phyloP scores from a whole-genome alignment of 805 yeast genomes.

The Ogataea nakhonphanomensis region DNA sequence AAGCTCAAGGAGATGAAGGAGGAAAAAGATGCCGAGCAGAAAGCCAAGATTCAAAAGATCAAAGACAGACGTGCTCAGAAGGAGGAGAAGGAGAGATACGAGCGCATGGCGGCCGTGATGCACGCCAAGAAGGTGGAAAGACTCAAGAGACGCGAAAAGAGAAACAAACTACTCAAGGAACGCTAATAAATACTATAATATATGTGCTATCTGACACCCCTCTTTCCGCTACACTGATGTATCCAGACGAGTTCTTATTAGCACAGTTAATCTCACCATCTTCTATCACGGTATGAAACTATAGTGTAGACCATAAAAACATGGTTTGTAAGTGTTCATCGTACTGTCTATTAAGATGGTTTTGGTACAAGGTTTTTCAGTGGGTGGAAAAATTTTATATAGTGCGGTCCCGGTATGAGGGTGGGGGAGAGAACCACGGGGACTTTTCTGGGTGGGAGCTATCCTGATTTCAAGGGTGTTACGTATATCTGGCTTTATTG shows the following conservation, averaged over 20 bases:
- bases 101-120: constrained; percentile 78
- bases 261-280: constrained; percentile 33
- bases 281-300: constrained; percentile 33
- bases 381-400: constrained; percentile 8
- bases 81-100: constrained; percentile 88
- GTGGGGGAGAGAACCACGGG: no score
- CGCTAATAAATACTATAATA: constrained; percentile 43
- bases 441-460: no score
- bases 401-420: constrained; percentile 2
- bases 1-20: constrained; percentile 70
- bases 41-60: constrained; percentile 49
- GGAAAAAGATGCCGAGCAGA: constrained; percentile 65
- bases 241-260: constrained; percentile 38
- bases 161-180: constrained; percentile 89
- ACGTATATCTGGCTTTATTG: no score
- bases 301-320: constrained; percentile 20
- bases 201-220: constrained; percentile 37
- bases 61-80: constrained; percentile 76
- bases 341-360: constrained; percentile 38
- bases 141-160: constrained; percentile 85
- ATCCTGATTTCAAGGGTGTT: no score
- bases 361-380: constrained; percentile 27
- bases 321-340: constrained; percentile 21
- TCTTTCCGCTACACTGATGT: constrained; percentile 29
- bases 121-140: constrained; percentile 90